A percentile compares a stretch with the other conserved stretches of the same genome.
Conservation (phyloP, 139 green algal species). For the Chloropicon primus region DNA sequence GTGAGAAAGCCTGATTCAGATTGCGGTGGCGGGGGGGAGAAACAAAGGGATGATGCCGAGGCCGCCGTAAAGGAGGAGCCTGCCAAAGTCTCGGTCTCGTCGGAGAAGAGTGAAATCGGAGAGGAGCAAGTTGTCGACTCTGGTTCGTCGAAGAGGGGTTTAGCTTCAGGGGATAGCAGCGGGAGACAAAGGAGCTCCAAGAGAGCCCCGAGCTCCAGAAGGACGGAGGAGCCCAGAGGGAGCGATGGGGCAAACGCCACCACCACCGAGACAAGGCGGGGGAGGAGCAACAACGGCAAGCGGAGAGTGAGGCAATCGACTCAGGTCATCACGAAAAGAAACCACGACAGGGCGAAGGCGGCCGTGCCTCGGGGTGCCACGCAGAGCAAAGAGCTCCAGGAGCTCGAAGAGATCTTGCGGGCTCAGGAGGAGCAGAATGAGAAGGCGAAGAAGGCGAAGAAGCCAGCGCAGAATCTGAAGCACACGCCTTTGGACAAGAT, state of each 20-base stretch:
- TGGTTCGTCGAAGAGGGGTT: too few relatives aligned
- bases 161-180: not conserved
- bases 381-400: not conserved
- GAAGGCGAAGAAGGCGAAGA: not conserved
- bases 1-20: not conserved
- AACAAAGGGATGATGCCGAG: too few relatives aligned
- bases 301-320: not conserved
- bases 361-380: not conserved
- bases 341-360: not conserved
- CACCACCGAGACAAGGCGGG: too few relatives aligned
- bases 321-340: not conserved
- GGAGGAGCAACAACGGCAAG: not conserved
- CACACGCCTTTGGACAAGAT: slow-evolving; percentile 5
- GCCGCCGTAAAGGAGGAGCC: not conserved
- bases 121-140: too few relatives aligned
- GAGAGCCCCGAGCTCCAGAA: too few relatives aligned
- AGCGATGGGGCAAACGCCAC: too few relatives aligned
- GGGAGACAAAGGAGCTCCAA: not conserved
- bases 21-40: not conserved
- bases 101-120: too few relatives aligned
- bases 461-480: not conserved
- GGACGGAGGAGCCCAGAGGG: too few relatives aligned
- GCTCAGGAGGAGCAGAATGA: not conserved
- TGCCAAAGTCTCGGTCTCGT: too few relatives aligned
- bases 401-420: not conserved